Evolutionary conservation across 1,284 basidiomycete species (phyloP), one percentile per base, ranked within the genome.

Genomic region (Peniophora sp.): DNA sequence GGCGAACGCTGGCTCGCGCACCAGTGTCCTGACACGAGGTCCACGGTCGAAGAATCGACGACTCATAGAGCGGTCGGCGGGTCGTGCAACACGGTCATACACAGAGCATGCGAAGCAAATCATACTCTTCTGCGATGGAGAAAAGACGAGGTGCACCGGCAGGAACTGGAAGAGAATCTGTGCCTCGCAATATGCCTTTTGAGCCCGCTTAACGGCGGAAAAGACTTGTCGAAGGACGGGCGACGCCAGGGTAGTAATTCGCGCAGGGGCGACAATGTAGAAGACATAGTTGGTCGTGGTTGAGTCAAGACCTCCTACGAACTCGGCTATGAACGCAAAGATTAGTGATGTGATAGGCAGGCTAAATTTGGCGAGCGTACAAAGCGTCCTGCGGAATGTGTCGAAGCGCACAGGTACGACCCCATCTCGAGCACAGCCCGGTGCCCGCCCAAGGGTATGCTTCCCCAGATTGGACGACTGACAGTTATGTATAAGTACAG

Each of bases 71-170:
- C 86, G 78, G 27, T 80, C 73, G 24, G 86, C 77, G 1, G 78
- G 73, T 20, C 78, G 68, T 8, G 76, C 69, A 11, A 89, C 76
- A 22, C 86, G 79, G 60, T 89, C 79, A 64, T 89, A 92, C 11
- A 90, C 68, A 0, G 81, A 79, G 45, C 69, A 70, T 35, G 79
- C 81, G 14, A 88, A 69, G 6, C 63, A 58, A 44, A 78, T 72
- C 14, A 79, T 61, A 23, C 71, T 70, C 6, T 66, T 63, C 20
- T 68, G 52, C 69, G 69, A 50, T 70, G 67, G 36, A 70, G 63
- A 22, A 64, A 66, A 35, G 17, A 86, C 67, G 38, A 78, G 65
- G 12, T 78, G 69, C 51, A 88, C 80, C 2, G 89, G 84, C 38
- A 92, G 68, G 50, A 90, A 78, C 54, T 90, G 85, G 48, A 86